A percentile compares a stretch with the other conserved stretches of the same genome.
Evolutionary conservation across 352 stramenopile genomes (phyloP).

Genomic region (Phytophthora melonis): DNA sequence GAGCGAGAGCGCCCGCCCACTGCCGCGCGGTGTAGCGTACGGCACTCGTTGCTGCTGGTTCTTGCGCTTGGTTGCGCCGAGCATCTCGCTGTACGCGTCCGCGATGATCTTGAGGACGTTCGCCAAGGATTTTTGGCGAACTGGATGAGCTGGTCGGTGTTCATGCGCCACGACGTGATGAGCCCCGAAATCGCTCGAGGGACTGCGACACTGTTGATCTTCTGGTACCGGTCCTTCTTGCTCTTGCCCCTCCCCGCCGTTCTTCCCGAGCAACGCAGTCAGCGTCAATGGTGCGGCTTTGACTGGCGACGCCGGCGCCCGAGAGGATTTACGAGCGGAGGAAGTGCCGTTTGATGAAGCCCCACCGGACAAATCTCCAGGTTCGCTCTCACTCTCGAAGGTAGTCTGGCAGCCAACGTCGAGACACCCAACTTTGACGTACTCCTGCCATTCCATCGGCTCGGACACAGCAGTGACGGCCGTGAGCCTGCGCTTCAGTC

Average conservation of each 20-base stretch:
- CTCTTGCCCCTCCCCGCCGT: slow-evolving; percentile 12
- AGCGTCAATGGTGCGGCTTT: slow-evolving; percentile 59
- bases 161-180: slow-evolving; percentile 87
- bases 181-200: slow-evolving; percentile 66
- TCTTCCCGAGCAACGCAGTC: slow-evolving; percentile 55
- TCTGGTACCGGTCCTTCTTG: slow-evolving; percentile 78
- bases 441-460: slow-evolving; percentile 75
- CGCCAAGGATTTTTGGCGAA: slow-evolving; percentile 81
- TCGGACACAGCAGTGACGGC: slow-evolving; percentile 64
- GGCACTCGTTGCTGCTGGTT: slow-evolving; percentile 34
- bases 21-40: slow-evolving; percentile 33
- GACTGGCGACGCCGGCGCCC: slow-evolving; percentile 16
- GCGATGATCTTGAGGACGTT: slow-evolving; percentile 76
- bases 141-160: slow-evolving; percentile 79
- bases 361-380: neutral
- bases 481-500: slow-evolving; percentile 55
- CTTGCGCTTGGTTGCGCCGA: slow-evolving; percentile 68
- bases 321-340: slow-evolving; percentile 7
- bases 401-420: slow-evolving; percentile 64
- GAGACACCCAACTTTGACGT: slow-evolving; percentile 55
- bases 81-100: slow-evolving; percentile 79
- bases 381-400: slow-evolving; percentile 34
- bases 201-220: slow-evolving; percentile 75
- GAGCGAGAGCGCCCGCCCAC: slow-evolving; percentile 53
- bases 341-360: neutral